Evolutionary conservation across 495 filamentous ascomycete species (phyloP), one percentile per base, ranked within the genome.

Genomic region (Penicillium daleae): DNA sequence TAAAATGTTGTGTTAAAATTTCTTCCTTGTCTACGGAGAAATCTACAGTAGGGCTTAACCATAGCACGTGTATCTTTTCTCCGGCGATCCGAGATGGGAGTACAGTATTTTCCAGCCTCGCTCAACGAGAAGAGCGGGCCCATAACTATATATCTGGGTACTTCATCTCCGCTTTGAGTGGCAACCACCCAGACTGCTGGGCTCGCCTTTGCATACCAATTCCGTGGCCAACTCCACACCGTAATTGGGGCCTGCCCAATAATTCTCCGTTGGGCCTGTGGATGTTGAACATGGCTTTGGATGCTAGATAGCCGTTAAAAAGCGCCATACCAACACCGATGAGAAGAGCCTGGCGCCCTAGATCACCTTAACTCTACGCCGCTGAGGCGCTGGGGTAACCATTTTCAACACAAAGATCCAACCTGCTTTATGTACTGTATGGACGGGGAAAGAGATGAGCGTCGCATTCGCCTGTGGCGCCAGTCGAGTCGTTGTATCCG

Each of bases 131-230:
- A 32, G 51, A 21, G 51, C 51, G 29, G 24, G 57, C 9, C 57
- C 33, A 51, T 55, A 44, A 12, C 9, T 46, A 6, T 44, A 44
- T 32, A 46, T 40, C 54, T 37, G 59, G 17, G 44, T 42, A 33
- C 21, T 50, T 44, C 39, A 62, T 62, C 64, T 66, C 64, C 64
- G 56, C 64, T 62, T 57, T 57, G 33, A 60, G 64, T 63, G 60
- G 60, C 46, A 8, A 57, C 44, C 35, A 54, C 52, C 64, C 60
- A 60, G 35, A 39, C 32, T 62, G 52, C n/a, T 48, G 64, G 64
- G 64, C 50, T 60, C 22, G 13, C 27, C 17, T 44, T 13, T 52
- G 52, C 56, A 57, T 48, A 31, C 49, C 51, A 13, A 52, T 51
- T 33, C 56, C 24, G 53, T 56, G 57, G 56, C 46, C 24, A 60